Evolutionary conservation across 1,139 yeast species (phyloP).

Genomic region (Candida pseudoviswanathii): DNA sequence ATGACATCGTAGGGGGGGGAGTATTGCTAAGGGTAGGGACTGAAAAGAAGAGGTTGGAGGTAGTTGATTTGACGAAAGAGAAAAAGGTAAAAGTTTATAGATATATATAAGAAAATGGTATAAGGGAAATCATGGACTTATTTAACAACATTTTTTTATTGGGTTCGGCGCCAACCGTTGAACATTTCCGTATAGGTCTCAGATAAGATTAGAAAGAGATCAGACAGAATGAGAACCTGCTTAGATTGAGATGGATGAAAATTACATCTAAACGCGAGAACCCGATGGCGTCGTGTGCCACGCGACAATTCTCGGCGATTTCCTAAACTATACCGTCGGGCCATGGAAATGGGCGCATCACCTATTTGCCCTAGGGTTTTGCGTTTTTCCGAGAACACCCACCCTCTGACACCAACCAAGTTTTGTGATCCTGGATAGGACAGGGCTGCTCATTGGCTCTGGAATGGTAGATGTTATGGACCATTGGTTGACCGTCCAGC

Average conservation of each 20-base stretch:
- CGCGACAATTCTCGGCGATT: conserved; percentile 1
- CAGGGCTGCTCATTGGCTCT: too few relatives aligned
- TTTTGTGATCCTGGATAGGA: too few relatives aligned
- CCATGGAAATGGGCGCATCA: not conserved
- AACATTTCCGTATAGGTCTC: conserved; percentile 1
- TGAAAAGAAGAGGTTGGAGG: not conserved
- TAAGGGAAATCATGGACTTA: not conserved
- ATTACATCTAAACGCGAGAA: conserved; percentile 6
- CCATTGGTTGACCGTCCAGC: too few relatives aligned
- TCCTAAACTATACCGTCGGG: conserved; percentile 1
- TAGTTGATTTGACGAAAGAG: too few relatives aligned
- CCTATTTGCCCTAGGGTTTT: not conserved
- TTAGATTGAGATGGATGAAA: conserved; percentile 1
- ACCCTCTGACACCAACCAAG: too few relatives aligned
- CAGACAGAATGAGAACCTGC: not conserved
- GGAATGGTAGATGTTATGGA: too few relatives aligned
- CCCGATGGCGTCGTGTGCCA: conserved; percentile 2
- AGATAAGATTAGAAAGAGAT: not conserved
- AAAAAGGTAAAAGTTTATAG: not conserved
- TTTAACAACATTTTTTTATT: not conserved
- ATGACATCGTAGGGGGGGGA: conserved; percentile 10
- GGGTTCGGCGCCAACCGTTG: not conserved
- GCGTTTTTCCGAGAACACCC: too few relatives aligned
- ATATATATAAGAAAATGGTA: not conserved
- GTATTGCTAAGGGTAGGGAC: not conserved